Evolutionary conservation across 495 filamentous ascomycete genomes (phyloP).

Genomic region (Neurospora sp.): DNA sequence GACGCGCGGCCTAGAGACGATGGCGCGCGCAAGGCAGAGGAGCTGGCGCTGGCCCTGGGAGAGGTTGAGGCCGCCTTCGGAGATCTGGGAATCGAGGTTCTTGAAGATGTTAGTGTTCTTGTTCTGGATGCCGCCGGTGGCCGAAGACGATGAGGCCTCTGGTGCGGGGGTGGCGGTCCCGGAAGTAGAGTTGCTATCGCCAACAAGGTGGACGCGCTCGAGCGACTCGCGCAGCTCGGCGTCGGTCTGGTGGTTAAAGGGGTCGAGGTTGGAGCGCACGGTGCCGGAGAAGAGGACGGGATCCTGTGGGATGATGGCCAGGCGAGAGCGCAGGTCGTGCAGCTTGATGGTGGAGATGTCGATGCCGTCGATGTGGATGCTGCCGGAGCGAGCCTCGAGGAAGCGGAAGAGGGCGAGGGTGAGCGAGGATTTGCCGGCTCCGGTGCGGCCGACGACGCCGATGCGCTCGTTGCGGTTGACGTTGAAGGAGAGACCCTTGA

Average conservation of each 20-base stretch:
- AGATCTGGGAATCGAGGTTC: constrained; percentile 50
- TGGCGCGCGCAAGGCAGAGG: constrained; percentile 78
- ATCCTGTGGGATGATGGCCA: constrained; percentile 74
- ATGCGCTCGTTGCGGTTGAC: constrained; percentile 65
- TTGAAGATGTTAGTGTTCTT: constrained; percentile 55
- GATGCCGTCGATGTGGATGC: constrained; percentile 63
- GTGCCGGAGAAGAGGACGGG: constrained; percentile 84
- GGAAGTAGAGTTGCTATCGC: constrained; percentile 27
- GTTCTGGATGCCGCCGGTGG: constrained; percentile 15
- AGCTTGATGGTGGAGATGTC: constrained; percentile 69
- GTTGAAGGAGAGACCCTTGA: constrained; percentile 64
- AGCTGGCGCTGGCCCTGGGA: constrained; percentile 86
- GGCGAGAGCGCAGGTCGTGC: constrained; percentile 58
- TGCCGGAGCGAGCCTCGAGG: constrained; percentile 60
- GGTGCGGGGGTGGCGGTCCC: constrained; percentile 17
- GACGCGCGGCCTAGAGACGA: constrained; percentile 68
- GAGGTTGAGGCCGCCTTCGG: constrained; percentile 70
- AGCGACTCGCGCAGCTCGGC: constrained; percentile 64
- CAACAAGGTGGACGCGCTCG: constrained; percentile 63
- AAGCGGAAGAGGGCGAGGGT: constrained; percentile 80
- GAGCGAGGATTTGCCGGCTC: constrained; percentile 78
- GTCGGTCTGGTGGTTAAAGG: constrained; percentile 65
- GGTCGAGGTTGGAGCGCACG: constrained; percentile 71
- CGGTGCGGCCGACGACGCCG: constrained; percentile 78
- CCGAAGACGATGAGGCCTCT: constrained; percentile 3